Evolutionary conservation across 2,329 filamentous ascomycete genomes (phyloP).

Genomic region (Colletotrichum caudatum): DNA sequence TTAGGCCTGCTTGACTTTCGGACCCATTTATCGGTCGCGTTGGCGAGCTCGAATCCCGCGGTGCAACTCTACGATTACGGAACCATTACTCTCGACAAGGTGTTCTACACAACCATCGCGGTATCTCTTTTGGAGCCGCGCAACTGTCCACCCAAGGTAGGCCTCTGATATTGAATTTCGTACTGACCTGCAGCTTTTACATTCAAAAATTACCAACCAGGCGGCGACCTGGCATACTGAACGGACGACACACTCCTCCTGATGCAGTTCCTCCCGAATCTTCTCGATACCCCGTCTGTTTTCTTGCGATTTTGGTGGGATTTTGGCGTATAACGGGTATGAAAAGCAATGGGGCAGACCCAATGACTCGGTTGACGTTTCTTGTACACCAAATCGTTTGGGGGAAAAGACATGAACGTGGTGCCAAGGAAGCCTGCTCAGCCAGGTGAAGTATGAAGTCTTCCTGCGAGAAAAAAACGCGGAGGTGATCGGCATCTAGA

Average conservation of each 20-base stretch:
- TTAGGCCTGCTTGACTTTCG: conserved; percentile 20
- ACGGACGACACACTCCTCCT: conserved; percentile 3
- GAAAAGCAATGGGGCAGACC: conserved; percentile 18
- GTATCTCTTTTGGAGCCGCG: background rate
- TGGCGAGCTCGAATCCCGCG: background rate
- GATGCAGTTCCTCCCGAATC: conserved; percentile 17
- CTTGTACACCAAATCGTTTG: conserved; percentile 30
- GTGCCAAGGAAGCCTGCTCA: conserved; percentile 2
- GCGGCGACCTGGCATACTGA: conserved; percentile 8
- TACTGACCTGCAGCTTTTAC: conserved; percentile 36
- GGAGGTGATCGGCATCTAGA: background rate
- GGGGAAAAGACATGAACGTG: background rate
- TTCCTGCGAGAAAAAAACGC: conserved; percentile 4
- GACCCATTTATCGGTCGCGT: background rate
- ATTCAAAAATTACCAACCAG: conserved; percentile 6
- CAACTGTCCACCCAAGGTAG: conserved; percentile 35
- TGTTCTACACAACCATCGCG: background rate
- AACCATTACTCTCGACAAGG: background rate
- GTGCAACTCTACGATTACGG: background rate
- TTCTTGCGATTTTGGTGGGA: conserved; percentile 37
- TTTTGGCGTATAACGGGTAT: conserved; percentile 32
- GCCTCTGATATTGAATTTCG: conserved; percentile 21
- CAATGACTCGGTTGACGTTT: conserved; percentile 10
- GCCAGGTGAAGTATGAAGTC: conserved; percentile 15
- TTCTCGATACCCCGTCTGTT: conserved; percentile 38